A percentile compares a stretch with the other conserved stretches of the same genome.
phyloP scores from a whole-genome alignment of 495 filamentous ascomycete genomes.

The Xylaria grammica region DNA sequence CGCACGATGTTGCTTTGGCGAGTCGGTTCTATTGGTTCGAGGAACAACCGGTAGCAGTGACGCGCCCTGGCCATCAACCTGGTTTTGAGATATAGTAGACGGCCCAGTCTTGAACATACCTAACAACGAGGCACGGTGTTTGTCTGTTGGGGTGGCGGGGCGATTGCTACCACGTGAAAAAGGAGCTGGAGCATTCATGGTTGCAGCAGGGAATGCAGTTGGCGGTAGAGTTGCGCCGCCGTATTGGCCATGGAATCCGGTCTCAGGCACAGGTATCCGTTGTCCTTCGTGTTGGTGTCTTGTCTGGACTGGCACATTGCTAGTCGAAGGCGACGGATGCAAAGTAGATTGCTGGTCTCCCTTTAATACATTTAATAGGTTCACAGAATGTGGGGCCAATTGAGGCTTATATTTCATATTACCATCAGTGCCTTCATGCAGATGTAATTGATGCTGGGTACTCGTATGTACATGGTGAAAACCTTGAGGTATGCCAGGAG shows the following conservation, averaged over 20 bases:
- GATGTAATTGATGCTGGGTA: conserved; percentile 7
- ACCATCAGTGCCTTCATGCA: background rate
- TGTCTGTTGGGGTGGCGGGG: conserved; percentile 43
- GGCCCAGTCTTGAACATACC: conserved; percentile 54
- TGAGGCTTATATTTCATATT: conserved; percentile 54
- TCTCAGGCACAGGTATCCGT: conserved; percentile 25
- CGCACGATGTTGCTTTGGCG: conserved; percentile 25
- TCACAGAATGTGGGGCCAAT: conserved; percentile 58
- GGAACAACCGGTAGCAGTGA: conserved; percentile 12
- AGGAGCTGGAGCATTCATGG: conserved; percentile 15
- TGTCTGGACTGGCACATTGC: conserved; percentile 25
- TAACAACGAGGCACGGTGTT: conserved; percentile 51
- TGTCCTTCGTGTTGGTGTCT: conserved; percentile 11
- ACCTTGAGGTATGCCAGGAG: conserved; percentile 36
- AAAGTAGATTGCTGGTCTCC: conserved; percentile 27
- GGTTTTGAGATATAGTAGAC: conserved; percentile 25
- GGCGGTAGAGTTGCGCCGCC: conserved; percentile 21
- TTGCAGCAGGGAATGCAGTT: conserved; percentile 10
- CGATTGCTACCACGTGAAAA: conserved; percentile 20
- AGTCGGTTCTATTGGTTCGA: conserved; percentile 19
- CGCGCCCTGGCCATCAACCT: conserved; percentile 26
- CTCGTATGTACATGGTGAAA: conserved; percentile 19
- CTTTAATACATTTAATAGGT: conserved; percentile 70
- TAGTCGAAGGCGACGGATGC: conserved; percentile 14
- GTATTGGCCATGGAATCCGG: conserved; percentile 29